These are phyloP conservation scores for Aspergillus quadrilineatus DNA, from an alignment of 2,329 filamentous ascomycete genomes.

Conservation along the genomic window DNA sequence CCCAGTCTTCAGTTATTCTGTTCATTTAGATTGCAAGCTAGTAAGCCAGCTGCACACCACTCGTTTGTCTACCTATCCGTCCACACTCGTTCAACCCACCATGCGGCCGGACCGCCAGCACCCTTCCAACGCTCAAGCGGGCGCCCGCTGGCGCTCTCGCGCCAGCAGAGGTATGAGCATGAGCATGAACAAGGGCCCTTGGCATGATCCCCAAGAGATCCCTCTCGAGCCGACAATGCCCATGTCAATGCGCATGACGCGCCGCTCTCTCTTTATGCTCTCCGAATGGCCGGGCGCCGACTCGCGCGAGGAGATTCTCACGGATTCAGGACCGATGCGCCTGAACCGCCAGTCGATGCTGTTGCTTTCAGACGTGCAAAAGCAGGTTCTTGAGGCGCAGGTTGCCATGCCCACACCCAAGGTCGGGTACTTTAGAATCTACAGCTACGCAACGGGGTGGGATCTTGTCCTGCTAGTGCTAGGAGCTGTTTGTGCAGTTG, in stretches of 20 bases:
- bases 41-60: neutral
- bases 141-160: neutral
- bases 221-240: constrained; percentile 1
- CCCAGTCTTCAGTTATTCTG: too few species aligned
- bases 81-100: neutral
- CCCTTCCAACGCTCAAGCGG: neutral
- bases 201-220: neutral
- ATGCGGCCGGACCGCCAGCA: neutral
- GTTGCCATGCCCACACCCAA: constrained; percentile 62
- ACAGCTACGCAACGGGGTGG: constrained; percentile 63
- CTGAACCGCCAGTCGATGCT: neutral
- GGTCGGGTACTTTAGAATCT: constrained; percentile 61
- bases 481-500: constrained; percentile 62
- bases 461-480: constrained; percentile 62
- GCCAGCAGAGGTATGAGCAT: neutral
- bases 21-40: too few species aligned
- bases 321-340: neutral
- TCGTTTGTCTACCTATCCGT: neutral
- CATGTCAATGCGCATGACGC: neutral
- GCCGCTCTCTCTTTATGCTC: constrained; percentile 7
- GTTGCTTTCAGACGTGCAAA: constrained; percentile 39
- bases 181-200: neutral
- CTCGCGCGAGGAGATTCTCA: constrained; percentile 24
- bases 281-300: constrained; percentile 29
- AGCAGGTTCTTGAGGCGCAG: constrained; percentile 64